Conservation (phyloP, 2,329 filamentous ascomycete species). For the Hysterium pulicare region DNA sequence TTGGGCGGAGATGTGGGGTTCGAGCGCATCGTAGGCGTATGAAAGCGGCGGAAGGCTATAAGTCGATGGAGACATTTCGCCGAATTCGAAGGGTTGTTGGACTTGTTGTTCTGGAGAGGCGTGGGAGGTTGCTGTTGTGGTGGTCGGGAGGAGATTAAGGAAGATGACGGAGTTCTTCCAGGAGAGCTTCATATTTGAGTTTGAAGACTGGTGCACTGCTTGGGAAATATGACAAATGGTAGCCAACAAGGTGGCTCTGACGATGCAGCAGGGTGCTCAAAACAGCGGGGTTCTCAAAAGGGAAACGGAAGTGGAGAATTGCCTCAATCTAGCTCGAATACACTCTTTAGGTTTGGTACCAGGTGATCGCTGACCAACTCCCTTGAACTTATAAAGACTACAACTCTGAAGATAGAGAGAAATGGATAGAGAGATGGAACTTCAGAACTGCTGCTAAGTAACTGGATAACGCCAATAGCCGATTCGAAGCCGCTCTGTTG, state of each 20-base stretch:
- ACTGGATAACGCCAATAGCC: too few species aligned
- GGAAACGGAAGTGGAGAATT: too few species aligned
- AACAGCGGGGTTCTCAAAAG: background rate
- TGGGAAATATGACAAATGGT: background rate
- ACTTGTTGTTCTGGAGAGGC: constrained; percentile 15
- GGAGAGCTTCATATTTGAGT: constrained; percentile 3
- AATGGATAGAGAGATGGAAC: too few species aligned
- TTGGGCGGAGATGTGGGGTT: constrained; percentile 70
- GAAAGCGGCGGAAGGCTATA: constrained; percentile 65
- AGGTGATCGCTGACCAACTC: too few species aligned
- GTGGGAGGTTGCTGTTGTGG: constrained; percentile 6
- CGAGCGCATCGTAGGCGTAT: constrained; percentile 68
- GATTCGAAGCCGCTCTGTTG: too few species aligned
- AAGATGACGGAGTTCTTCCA: constrained; percentile 1
- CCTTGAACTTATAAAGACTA: too few species aligned
- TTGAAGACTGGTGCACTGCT: too few species aligned
- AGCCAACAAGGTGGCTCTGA: background rate
- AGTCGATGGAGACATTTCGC: constrained; percentile 36
- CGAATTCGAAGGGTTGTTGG: constrained; percentile 31
- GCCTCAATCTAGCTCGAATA: background rate
- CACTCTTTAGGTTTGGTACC: too few species aligned
- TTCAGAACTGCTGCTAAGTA: too few species aligned
- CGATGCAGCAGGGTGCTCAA: background rate
- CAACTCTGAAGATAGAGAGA: too few species aligned
- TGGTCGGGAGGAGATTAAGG: constrained; percentile 2